Evolutionary conservation across 1,139 yeast genomes (phyloP), one percentile per base, ranked within the genome.

Genomic region (Magnusiomyces fungicola): DNA sequence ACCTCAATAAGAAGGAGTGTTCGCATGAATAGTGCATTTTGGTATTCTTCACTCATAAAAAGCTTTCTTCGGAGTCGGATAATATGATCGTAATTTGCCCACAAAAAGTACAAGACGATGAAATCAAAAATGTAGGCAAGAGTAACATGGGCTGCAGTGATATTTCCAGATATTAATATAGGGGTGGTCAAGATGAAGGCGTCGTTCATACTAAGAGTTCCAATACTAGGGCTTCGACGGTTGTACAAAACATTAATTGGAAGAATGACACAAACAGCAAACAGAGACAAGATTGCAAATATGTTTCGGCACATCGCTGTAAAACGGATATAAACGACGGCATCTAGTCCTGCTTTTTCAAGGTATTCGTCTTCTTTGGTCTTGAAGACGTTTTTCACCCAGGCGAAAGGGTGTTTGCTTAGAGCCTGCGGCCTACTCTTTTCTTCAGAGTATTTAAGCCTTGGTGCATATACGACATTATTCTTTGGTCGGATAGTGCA

Each of bases 151-250:
- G 69, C 64, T 2, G 59, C 53, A 51, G 69, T 56, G 22, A 69
- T 65, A 9, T 43, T 46, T 3, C 69, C 69, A 2, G 56, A 51
- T 6, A 69, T 55, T 27, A 67, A 56, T 0, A 66, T 58, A 1
- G 72, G 72, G 5, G 72, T 69, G 62, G 66, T 63, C 19, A 67
- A 55, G n/a, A 66, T 53, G 47, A 69, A 65, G 2, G 67, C 66
- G 47, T 68, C 71, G 14, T 60, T 49, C 14, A 56, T 55, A 9
- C 65, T 52, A 10, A 65, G 55, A 14, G 57, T 50, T 3, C 50
- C 46, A 6, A 57, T 57, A 22, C 51, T 49, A 7, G 59, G 49
- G 43, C 56, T 55, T 40, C 53, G 51, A 45, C 61, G 48, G 41
- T 69, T 68, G 58, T 54, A 67, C 30, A 56, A 54, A 27, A 70